Percentiles rank a stretch among this genome's conserved stretches.
phyloP scores from a whole-genome alignment of 2,329 filamentous ascomycete species.

The Colletotrichum falcatum region DNA sequence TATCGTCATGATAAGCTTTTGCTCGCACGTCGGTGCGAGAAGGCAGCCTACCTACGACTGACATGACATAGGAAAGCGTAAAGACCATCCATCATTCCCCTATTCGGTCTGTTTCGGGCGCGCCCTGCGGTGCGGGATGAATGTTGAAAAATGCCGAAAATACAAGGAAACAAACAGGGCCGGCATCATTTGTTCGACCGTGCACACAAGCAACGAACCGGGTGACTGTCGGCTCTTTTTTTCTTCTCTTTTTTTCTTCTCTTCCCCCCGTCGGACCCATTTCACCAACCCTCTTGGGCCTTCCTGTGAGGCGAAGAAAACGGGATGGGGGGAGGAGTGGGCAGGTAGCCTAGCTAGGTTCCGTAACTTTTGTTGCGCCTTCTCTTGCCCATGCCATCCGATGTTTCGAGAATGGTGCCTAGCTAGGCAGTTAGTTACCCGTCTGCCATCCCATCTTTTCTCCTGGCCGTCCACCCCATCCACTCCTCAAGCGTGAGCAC shows the following conservation, averaged over 20 bases:
- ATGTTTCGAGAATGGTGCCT: constrained; percentile 9
- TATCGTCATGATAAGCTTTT: constrained; percentile 5
- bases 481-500: not conserved
- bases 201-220: not conserved
- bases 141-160: not conserved
- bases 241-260: not conserved
- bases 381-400: constrained; percentile 8
- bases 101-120: not conserved
- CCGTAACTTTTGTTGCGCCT: not conserved
- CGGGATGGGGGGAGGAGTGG: not conserved
- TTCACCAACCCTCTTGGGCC: not conserved
- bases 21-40: not conserved
- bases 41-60: not conserved
- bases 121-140: not conserved
- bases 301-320: not conserved
- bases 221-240: not conserved
- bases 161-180: not conserved
- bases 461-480: not conserved
- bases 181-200: not conserved
- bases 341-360: not conserved
- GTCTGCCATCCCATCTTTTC: not conserved
- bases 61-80: constrained; percentile 3
- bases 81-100: not conserved
- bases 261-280: not conserved
- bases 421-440: too few relatives aligned